Percentiles rank a stretch among this genome's conserved stretches.
Conservation (phyloP, 228 moss, liverwort and hornwort species). For the Sphagnum fallax region DNA sequence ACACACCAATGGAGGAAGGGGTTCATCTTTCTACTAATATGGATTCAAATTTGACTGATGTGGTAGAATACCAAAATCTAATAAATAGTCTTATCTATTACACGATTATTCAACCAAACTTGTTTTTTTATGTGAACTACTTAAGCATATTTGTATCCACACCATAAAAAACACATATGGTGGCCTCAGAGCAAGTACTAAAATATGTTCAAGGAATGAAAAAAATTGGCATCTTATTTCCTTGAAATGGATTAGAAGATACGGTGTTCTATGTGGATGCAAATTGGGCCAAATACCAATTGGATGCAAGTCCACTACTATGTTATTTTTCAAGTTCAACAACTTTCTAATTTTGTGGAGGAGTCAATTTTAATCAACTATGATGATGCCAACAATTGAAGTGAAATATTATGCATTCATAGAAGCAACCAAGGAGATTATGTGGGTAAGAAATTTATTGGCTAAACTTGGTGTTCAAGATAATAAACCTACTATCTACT, state of each 20-base stretch:
- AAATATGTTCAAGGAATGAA: no score
- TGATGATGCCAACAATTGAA: background rate
- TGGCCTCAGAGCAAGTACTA: no score
- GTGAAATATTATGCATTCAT: background rate
- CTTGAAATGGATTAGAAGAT: no score
- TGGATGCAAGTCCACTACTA: background rate
- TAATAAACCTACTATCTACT: background rate
- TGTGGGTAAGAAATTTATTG: background rate
- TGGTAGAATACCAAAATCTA: no score
- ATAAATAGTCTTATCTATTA: no score
- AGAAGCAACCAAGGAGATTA: background rate
- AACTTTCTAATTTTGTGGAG: background rate
- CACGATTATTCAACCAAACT: no score
- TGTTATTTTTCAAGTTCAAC: background rate
- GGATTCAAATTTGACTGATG: no score
- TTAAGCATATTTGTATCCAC: background rate
- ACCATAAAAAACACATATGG: background rate
- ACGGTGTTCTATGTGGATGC: background rate
- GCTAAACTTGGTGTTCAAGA: background rate
- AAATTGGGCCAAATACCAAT: background rate
- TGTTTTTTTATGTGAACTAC: background rate
- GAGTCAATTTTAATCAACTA: background rate
- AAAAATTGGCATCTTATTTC: no score
- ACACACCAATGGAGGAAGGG: no score
- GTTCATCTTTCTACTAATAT: no score